These are phyloP conservation scores for Discostella stelligera DNA, from an alignment of 352 stramenopile species.

Conservation along the genomic window DNA sequence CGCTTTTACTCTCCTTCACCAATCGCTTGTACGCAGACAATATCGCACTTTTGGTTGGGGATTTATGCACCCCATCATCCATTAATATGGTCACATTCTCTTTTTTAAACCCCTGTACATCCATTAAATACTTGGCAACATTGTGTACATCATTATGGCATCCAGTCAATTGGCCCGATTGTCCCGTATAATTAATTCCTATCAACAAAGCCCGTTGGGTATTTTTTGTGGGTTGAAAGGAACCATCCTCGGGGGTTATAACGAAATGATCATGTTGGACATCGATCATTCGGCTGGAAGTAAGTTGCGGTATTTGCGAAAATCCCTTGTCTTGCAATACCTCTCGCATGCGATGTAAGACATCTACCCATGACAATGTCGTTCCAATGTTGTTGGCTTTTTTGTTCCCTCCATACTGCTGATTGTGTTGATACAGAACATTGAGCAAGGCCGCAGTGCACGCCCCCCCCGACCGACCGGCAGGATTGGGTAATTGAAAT, in stretches of 20 bases:
- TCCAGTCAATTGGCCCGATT: conserved; percentile 52
- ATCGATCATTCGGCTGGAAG: conserved; percentile 54
- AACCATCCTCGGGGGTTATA: conserved; percentile 43
- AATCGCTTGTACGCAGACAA: conserved; percentile 54
- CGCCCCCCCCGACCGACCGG: conserved; percentile 50
- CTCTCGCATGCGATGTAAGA: conserved; percentile 33
- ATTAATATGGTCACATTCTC: conserved; percentile 64
- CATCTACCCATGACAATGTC: conserved; percentile 23
- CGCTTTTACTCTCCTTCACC: conserved; percentile 45
- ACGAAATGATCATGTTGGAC: conserved; percentile 44
- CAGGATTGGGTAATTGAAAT: conserved; percentile 47
- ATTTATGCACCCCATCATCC: conserved; percentile 60
- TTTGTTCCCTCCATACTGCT: conserved; percentile 21
- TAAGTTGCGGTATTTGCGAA: conserved; percentile 58
- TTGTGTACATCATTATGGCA: conserved; percentile 74
- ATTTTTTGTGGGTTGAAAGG: conserved; percentile 35
- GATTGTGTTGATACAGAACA: conserved; percentile 40
- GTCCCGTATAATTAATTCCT: conserved; percentile 64
- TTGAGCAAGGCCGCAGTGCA: conserved; percentile 62
- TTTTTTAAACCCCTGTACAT: conserved; percentile 57
- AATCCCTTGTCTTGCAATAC: conserved; percentile 38
- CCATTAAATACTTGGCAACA: conserved; percentile 57
- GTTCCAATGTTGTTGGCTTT: no score
- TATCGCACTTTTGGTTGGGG: conserved; percentile 60
- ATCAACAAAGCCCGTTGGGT: conserved; percentile 59